Base-by-base conservation (phyloP, 306 rosid genomes). In the Quercus mongolica region DNA sequence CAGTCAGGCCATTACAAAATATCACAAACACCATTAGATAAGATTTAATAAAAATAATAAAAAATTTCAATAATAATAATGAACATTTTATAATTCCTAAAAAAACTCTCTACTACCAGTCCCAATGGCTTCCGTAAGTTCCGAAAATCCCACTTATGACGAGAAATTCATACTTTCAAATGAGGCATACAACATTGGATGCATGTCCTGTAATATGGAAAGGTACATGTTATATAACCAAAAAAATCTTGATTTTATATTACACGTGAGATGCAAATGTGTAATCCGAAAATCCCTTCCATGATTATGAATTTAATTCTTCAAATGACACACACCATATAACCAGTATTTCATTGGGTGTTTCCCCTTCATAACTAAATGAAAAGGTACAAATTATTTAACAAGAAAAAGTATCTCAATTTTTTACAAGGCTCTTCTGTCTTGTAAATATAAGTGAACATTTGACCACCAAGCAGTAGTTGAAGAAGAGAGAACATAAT, bases 381-480 rank as follows among this genome's bases (percentile, higher is more conserved):
- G 15, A 11, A 14, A 67, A 33, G 18, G 65, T 59, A 11, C 65
- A 49, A 10, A 49, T 59, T 59, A 59, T 23, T 59, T 59, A 59
- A 20, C 5, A 59, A 25, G 25, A 33, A 0, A 31, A 15, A 18
- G 1, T 17, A 31, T 21, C 4, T 8, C 0, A 7, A 6, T 3
- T 67, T 33, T 67, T 6, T 63, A 20, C 15, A 31, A 56, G 38
- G 64, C 46, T n/a, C 41, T 56, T 55, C 71, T 20, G 1, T 49
- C 52, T 76, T 54, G 51, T 67, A 33, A 49, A 63, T 63, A 23
- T 14, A 63, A 17, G 49, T 64, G 17, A 23, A 71, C 35, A 58
- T 30, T 72, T 38, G 20, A 23, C 58, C 71, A 51, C 61, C 38
- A 61, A 81, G 28, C 62, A 69, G 14, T 38, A 65, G 75, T 79